Evolutionary conservation across 2,329 filamentous ascomycete species (phyloP).

Genomic region (Aspergillus brasiliensis): DNA sequence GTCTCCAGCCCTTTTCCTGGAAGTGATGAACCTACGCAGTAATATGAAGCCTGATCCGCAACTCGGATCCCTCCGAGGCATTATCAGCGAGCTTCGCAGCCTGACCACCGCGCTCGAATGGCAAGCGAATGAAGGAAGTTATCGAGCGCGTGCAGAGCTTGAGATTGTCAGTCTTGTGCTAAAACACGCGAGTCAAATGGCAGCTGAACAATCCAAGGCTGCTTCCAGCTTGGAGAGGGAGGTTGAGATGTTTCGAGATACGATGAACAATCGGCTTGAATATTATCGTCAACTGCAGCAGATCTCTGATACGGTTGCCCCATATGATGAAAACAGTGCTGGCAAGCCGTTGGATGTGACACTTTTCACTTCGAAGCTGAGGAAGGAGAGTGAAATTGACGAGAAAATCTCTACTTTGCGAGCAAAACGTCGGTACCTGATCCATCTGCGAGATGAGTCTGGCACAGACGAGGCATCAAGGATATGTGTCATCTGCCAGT

Average conservation of each 20-base stretch:
- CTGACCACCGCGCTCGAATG: conserved; percentile 62
- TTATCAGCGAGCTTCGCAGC: conserved; percentile 69
- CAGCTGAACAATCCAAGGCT: conserved; percentile 55
- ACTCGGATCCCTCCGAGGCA: conserved; percentile 68
- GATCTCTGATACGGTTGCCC: conserved; percentile 83
- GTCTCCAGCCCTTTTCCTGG: conserved; percentile 65
- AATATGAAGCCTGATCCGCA: conserved; percentile 48
- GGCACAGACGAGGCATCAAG: conserved; percentile 62
- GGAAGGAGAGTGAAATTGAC: conserved; percentile 55
- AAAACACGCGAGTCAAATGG: conserved; percentile 57
- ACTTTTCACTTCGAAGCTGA: conserved; percentile 46
- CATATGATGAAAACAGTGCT: conserved; percentile 65
- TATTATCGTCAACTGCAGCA: conserved; percentile 89
- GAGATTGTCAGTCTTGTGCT: conserved; percentile 67
- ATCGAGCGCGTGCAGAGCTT: conserved; percentile 64
- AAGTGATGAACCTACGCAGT: conserved; percentile 51
- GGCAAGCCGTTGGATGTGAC: conserved; percentile 58
- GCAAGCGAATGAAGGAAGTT: conserved; percentile 56
- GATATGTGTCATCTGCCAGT: conserved; percentile 85
- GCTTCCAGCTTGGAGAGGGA: conserved; percentile 61
- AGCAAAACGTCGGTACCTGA: conserved; percentile 74
- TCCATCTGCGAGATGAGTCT: conserved; percentile 64
- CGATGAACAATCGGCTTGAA: conserved; percentile 83
- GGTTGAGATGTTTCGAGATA: conserved; percentile 70
- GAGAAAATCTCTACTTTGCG: conserved; percentile 64